Percentiles rank a stretch among this genome's conserved stretches.
Evolutionary conservation across 2,329 filamentous ascomycete species (phyloP).

Genomic region (Sclerotinia borealis): DNA sequence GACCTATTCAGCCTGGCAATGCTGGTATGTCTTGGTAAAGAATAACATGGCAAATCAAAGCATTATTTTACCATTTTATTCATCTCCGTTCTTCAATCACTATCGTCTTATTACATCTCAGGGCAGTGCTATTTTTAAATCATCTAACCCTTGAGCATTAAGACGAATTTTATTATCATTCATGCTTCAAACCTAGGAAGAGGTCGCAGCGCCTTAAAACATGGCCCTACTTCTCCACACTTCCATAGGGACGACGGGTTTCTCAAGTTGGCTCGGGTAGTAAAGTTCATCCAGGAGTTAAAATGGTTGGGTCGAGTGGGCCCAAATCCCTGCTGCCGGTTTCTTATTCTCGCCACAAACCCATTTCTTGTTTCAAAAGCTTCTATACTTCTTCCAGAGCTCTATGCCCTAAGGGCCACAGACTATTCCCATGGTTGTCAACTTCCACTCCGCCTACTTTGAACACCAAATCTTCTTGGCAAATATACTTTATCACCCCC

Average conservation of each 20-base stretch:
- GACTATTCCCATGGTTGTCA: background rate
- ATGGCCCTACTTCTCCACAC: slow-evolving; percentile 10
- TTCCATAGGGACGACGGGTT: background rate
- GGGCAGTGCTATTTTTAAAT: slow-evolving; percentile 14
- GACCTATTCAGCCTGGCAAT: background rate
- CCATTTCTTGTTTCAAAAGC: slow-evolving; percentile 20
- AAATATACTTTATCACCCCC: background rate
- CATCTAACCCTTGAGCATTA: slow-evolving; percentile 13
- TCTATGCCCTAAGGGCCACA: slow-evolving; percentile 18
- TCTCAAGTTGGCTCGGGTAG: background rate
- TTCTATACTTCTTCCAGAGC: slow-evolving; percentile 27
- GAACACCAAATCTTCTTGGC: background rate
- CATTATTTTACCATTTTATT: slow-evolving; percentile 17
- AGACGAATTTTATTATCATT: slow-evolving; percentile 9
- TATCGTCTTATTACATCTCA: background rate
- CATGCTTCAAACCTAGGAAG: slow-evolving; percentile 11
- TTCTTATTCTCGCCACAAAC: slow-evolving; percentile 9
- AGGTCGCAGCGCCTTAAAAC: slow-evolving; percentile 7
- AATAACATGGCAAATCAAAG: background rate
- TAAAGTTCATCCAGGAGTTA: slow-evolving; percentile 14
- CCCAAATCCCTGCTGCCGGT: slow-evolving; percentile 2
- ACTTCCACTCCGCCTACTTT: slow-evolving; percentile 6
- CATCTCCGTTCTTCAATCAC: slow-evolving; percentile 10
- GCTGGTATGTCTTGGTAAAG: background rate
- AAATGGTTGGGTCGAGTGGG: slow-evolving; percentile 9